Evolutionary conservation across 371 early-diverging fungal genomes (phyloP), one percentile per base, ranked within the genome.

Genomic region (Funneliformis caledonium): DNA sequence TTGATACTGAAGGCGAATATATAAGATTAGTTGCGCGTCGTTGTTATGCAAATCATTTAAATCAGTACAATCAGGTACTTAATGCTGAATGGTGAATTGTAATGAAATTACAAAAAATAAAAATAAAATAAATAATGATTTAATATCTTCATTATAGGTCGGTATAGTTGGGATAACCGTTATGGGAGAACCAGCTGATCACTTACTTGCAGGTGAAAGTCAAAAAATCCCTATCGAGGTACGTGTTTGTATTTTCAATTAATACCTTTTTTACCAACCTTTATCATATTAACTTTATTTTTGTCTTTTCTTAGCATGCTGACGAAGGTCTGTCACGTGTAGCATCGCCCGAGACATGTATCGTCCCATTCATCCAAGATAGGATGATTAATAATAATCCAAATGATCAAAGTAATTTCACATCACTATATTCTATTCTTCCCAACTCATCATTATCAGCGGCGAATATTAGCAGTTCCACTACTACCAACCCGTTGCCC

Each of bases 21-120:
- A 83, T 95, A 42, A 88, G 94, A 75, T 78, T 95, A 14, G 91
- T 92, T 8, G 85, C 92, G 50, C 90, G 93, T 50, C 90, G 91
- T 73, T 93, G 93, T 84, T 89, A 92, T 83, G 86, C 89, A 79
- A 95, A 95, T 81, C 82, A 87, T 26, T 76, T 93, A 43, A 95
- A 95, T 83, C 89, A 91, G 37, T 93, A 92, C 78, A 93, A 94
- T 80, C 95, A 95, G 86, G 94, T 91, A 87, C 67, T 52, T 62
- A 33, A 62, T 26, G 37, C 1, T 3, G 3, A 37, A 37, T 33
- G 37, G 2, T 42, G n/a, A 42, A 67, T n/a, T 59, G 4, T 26
- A 22, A 42, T 19, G 9, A 26, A 22, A 26, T 72, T 56, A 12
- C 52, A 22, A 9, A 26, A 48, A 33, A 16, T 72, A 4, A 26